Percentiles rank a stretch among this genome's conserved stretches.
phyloP scores from a whole-genome alignment of 106 monocot genomes.

The Dendrobium nobile region DNA sequence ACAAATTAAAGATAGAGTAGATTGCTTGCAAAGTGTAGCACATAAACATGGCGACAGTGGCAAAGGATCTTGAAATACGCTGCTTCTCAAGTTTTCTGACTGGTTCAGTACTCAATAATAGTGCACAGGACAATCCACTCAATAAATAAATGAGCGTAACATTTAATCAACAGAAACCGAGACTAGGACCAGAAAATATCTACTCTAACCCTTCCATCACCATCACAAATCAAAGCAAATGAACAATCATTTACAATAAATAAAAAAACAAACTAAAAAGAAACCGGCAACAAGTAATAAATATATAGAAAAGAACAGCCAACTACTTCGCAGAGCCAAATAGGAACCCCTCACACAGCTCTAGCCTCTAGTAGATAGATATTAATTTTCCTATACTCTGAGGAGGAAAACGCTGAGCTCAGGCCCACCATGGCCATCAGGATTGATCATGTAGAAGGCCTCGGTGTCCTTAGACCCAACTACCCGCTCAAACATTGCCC shows the following conservation, averaged over 20 bases:
- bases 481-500: conserved; percentile 23
- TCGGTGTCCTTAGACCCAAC: conserved; percentile 21
- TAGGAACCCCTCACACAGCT: not conserved
- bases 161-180: too few relatives aligned
- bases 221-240: not conserved
- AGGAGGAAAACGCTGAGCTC: conserved; percentile 27
- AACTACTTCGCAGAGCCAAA: not conserved
- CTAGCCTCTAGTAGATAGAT: too few relatives aligned
- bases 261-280: not conserved
- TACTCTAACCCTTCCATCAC: too few relatives aligned
- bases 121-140: too few relatives aligned
- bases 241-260: not conserved
- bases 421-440: conserved; percentile 14
- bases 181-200: too few relatives aligned
- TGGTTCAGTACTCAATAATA: too few relatives aligned
- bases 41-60: too few relatives aligned
- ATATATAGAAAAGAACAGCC: not conserved
- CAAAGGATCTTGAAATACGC: too few relatives aligned
- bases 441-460: conserved; percentile 29
- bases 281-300: not conserved
- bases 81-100: too few relatives aligned
- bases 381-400: conserved; percentile 4
- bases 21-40: too few relatives aligned
- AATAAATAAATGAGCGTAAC: too few relatives aligned
- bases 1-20: too few relatives aligned